Evolutionary conservation across 768 basidiomycete species (phyloP), one percentile per base, ranked within the genome.

Genomic region (Pholiota conissans): DNA sequence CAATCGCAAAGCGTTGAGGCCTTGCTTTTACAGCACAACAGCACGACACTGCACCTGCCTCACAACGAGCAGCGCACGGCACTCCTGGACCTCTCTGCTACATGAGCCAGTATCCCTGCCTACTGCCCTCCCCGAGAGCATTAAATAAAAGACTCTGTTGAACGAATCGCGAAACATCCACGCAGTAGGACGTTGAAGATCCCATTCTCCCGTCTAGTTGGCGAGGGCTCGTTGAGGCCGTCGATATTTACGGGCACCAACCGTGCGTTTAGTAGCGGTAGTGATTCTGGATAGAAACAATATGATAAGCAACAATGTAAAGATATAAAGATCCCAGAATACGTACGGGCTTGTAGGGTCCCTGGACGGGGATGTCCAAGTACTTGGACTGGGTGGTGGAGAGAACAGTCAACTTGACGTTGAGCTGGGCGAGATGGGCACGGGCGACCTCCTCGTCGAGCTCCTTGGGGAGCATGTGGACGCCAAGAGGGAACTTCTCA

Each of bases 361-460:
- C 97, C 60, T 82, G 75, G 65, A 82, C 77, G 58, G 94, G 92
- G 63, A 98, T 86, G 74, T 95, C 95, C 61, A 98, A 86, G 83
- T 99, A 99, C 47, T 78, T 75, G 65, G 95, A 85, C 78, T 99
- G 97, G 61, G 81, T 82, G 11, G 81, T 34, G 24, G 80, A 76
- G 62, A 94, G 81, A 61, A 78, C 77, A 45, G 95, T 96, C 74
- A 99, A 84, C 81, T 95, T 94, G 80, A 99, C 93, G 71, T 92
- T 93, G 68, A 98, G 83, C 70, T 91, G 88, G 49, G 81, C 82
- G 57, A 98, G 81, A 76, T 99, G 97, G 50, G 97, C 94, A 64
- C 95, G 92, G 42, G 97, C 97, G 65, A 99, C 97, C 77, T 98
- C 95, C 82, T 99, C 97, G 67, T 99, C 97, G 64, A 99, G 90